Evolutionary conservation across 2,329 filamentous ascomycete species (phyloP), one percentile per base, ranked within the genome.

Genomic region (Aulographum hederae): DNA sequence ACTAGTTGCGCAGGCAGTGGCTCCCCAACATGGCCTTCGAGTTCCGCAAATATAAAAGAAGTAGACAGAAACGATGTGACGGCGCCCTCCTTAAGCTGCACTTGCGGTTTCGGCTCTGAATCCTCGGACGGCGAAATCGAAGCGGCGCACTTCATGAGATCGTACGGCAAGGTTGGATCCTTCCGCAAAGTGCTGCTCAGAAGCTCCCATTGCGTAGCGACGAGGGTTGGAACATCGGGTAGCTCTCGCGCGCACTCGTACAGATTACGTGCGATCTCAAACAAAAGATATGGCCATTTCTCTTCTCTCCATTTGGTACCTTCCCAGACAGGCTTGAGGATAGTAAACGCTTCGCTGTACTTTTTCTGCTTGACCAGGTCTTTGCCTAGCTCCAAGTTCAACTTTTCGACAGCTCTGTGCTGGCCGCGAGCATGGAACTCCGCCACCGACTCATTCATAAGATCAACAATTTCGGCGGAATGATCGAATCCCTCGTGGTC

Each of bases 361-460:
- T 54, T 55, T 13, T 55, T 58, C 13, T 54, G 53, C 25, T 57
- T 53, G 26, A 69, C 56, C 18, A 69, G 48, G 38, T 69, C 66
- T 36, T 61, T 58, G 2, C 65, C 67, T 14, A 65, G 57, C 30
- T 71, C 63, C 12, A 25, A 25, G n/a, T 25, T 78, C 81, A 38
- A 67, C 81, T 17, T 76, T 81, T 41, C 53, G 92, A 19, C 78
- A 76, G 40, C 89, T 91, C 55, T 92, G 91, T 47, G 66, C 67
- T 21, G 69, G 94, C 35, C 71, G 69, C 3, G 68, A 73, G 15
- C 78, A 91, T 44, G 60, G 71, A 1, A 76, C 69, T n/a, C 68
- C 76, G 95, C 49, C 86, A 89, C 48, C 74, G 79, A 46, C 63
- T 94, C 27, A 92, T 91, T 51, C 71, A 72, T 5, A 84, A 94